Evolutionary conservation across 2,329 filamentous ascomycete species (phyloP), one percentile per base, ranked within the genome.

Genomic region (Fusarium brevicatenulatum): DNA sequence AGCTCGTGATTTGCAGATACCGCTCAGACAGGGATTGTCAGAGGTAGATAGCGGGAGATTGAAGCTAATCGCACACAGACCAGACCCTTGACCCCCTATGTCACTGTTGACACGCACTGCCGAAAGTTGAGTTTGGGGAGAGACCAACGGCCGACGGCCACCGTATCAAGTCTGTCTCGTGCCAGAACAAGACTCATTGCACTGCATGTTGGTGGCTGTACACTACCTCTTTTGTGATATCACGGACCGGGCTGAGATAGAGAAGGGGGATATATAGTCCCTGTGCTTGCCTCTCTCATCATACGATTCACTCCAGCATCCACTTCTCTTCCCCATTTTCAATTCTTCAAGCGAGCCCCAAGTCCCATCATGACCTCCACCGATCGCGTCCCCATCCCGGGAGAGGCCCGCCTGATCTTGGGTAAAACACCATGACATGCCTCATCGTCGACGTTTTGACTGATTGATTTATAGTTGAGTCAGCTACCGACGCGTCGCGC

Each of bases 341-440:
- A 43, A 54, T n/a, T 47, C 30, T 49, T 8, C 10, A 54, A 54
- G 50, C 50, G 50, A 34, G 44, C 28, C 34, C 34, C 34, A 47
- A 23, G 39, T n/a, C 42, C 61, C 30, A 50, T n/a, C 15, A 77
- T 77, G 75, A 46, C 46, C 7, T 59, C 60, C 36, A 43, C 37
- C 8, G 44, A 71, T 25, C 55, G 39, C 23, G 47, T 66, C 25
- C 36, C 53, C 7, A 55, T 67, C 36, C 75, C 73, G 7, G 75
- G 75, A 25, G 67, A 61, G 28, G 75, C 64, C 40, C 71, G 69
- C 32, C 49, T 77, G 32, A 54, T 76, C 12, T 42, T 70, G 43
- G 62, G 75, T 76, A 67, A 66, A 57, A 23, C 43, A 46, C 1
- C 32, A 47, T 11, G 4, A 37, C 16, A 5, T 37, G 36, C 36